Evolutionary conservation across 2,329 filamentous ascomycete genomes (phyloP), one percentile per base, ranked within the genome.

Genomic region (Verticillium dahliae): DNA sequence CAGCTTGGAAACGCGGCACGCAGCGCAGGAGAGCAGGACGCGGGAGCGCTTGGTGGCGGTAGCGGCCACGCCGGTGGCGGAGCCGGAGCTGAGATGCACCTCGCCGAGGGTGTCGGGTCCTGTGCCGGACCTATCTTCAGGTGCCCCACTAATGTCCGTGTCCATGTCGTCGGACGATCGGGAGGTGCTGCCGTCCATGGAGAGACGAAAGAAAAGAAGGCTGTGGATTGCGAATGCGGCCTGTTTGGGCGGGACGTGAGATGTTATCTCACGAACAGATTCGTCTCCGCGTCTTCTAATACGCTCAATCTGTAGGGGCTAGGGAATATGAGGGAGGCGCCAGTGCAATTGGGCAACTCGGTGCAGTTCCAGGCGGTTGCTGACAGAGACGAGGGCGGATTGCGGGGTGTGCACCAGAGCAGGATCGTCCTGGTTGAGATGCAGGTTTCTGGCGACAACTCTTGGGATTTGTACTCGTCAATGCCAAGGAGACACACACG

Each of bases 1-100:
- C 34, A 84, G 77, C 73, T 85, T 85, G 45, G 81, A 84, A 60
- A 67, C 62, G 58, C 82, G 81, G 65, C 82, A 85, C 2, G 80
- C 76, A 7, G 72, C 79, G 64, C 82, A 85, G 3, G 80, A 83
- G 27, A 85, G 78, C 3, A 83, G 73, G 27, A 83, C 72, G 38
- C 82, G 76, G 22, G 74, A 76, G 33, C 82, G 78, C 68, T 82
- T 84, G 39, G 64, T 55, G 57, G 61, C 39, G 34, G 60, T 27
- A 27, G 27, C 27, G 35, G 34, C n/a, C 33, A 33, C 56, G n/a
- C 27, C 33, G 15, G 41, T 37, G 6, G 33, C 35, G 54, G 34
- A 9, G 39, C 37, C 57, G 60, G 34, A 31, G n/a, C 11, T 56
- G 57, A 38, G 56, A 9, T 18, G 34, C n/a, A 38, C 55, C 41